Evolutionary conservation across 2,329 filamentous ascomycete genomes (phyloP), one percentile per base, ranked within the genome.

Genomic region (Aplosporella prunicola): DNA sequence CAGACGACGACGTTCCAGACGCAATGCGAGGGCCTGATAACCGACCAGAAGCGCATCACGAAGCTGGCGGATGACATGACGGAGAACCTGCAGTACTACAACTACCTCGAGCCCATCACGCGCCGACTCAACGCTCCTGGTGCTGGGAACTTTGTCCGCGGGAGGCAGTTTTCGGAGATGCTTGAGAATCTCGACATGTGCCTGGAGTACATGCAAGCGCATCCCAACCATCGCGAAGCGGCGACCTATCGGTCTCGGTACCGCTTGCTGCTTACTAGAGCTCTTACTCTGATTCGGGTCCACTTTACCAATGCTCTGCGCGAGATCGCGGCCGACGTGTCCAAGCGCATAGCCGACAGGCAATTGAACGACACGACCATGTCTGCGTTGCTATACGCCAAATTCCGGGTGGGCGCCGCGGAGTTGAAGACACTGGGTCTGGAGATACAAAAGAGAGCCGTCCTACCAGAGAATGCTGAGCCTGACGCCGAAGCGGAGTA

Each of bases 1-100:
- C 89, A 96, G 62, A 98, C 91, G 0, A 84, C 82, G n/a, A 80
- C 82, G 10, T 96, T 98, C 64, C 84, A 88, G 56, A 77, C 81
- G 31, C 87, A 93, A 60, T 98, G 91, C 61, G 86, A 95, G 55
- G 82, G 85, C 40, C 70, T 98, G 2, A 66, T 96, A 20, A 69
- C 74, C 1, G 88, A 94, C 50, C 87, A 96, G 62, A 76, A 73
- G 49, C 77, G 83, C 16, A 71, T 95, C 26, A 78, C 84, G 44
- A 74, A 72, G 46, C 71, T 98, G 27, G 86, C 87, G 3, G 77
- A 93, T 47, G 80, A 87, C 41, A 81, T 98, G 40, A 81, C 84
- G 17, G 82, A 84, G 16, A 93, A 95, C 49, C 67, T 95, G n/a
- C 80, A 88, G 53, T 95, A 93, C 61, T 98, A 98, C 58, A 77